phyloP scores from a whole-genome alignment of 2,329 filamentous ascomycete species.

The Escovopsis sp. region DNA sequence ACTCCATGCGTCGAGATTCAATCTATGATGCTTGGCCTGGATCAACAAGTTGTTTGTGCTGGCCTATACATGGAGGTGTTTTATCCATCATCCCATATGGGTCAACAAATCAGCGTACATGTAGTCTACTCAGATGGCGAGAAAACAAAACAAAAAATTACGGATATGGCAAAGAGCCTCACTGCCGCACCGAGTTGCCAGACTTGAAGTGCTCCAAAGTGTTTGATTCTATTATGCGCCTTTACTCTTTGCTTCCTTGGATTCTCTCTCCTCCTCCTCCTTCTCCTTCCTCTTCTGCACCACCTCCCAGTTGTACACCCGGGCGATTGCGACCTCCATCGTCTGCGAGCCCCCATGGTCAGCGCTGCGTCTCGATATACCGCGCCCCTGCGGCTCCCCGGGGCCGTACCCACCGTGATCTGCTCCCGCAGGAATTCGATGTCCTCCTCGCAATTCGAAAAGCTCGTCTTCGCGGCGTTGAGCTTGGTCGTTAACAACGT shows the following conservation, averaged over 20 bases:
- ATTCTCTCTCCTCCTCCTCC: constrained; percentile 39
- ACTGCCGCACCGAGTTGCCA: too few species aligned
- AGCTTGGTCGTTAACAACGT: constrained; percentile 64
- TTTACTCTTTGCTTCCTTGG: constrained; percentile 24
- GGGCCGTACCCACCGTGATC: constrained; percentile 57
- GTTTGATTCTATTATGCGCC: constrained; percentile 8
- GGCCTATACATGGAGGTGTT: too few species aligned
- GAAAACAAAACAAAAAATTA: too few species aligned
- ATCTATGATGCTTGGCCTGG: too few species aligned
- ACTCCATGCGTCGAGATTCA: too few species aligned
- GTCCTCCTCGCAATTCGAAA: constrained; percentile 89
- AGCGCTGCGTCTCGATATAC: background rate
- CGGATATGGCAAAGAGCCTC: too few species aligned
- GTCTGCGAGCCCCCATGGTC: constrained; percentile 40
- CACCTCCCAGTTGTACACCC: constrained; percentile 99
- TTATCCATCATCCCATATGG: too few species aligned
- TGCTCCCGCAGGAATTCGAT: constrained; percentile 90
- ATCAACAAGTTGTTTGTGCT: too few species aligned
- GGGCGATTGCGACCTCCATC: constrained; percentile 86
- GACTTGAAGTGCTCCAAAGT: constrained; percentile 2
- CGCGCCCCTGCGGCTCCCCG: constrained; percentile 26
- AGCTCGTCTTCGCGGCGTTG: constrained; percentile 59
- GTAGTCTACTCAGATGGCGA: too few species aligned
- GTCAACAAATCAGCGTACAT: too few species aligned
- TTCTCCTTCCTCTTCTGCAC: constrained; percentile 90